Conservation (phyloP, 139 green algal genomes). For the Picochlorum costavermella region DNA sequence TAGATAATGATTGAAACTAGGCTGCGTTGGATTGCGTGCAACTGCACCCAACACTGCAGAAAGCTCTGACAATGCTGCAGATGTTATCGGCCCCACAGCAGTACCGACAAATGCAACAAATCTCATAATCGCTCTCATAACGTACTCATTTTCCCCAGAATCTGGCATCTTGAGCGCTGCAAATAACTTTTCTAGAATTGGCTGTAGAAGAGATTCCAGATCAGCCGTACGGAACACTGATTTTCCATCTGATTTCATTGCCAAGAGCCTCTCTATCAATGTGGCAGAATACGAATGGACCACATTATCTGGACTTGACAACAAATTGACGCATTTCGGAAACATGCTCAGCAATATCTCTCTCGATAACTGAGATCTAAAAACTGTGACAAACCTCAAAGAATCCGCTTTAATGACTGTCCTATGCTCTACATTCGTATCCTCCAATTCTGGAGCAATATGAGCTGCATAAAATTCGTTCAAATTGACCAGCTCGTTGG, state of each 20-base stretch:
- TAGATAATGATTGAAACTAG: conserved; percentile 96
- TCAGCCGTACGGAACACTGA: conserved; percentile 56
- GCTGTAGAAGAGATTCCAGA: conserved; percentile 48
- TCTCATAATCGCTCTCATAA: conserved; percentile 83
- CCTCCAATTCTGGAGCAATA: conserved; percentile 70
- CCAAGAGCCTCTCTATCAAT: conserved; percentile 78
- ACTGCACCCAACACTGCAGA: conserved; percentile 65
- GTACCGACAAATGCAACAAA: conserved; percentile 72
- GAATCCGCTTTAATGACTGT: conserved; percentile 90
- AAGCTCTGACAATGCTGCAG: conserved; percentile 44
- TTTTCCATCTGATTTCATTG: conserved; percentile 17
- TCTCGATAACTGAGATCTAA: conserved; percentile 74
- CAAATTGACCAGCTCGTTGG: conserved; percentile 86
- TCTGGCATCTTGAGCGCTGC: conserved; percentile 72
- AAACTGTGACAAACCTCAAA: conserved; percentile 94
- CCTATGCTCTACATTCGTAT: conserved; percentile 40
- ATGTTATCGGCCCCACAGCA: conserved; percentile 46
- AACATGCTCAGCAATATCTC: conserved; percentile 51
- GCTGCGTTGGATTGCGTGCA: conserved; percentile 88
- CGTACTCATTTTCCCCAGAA: conserved; percentile 89
- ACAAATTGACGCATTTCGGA: conserved; percentile 35
- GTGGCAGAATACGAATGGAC: conserved; percentile 96
- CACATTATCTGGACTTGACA: conserved; percentile 71
- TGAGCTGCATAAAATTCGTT: conserved; percentile 56
- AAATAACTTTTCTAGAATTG: conserved; percentile 80